A percentile compares a stretch with the other conserved stretches of the same genome.
phyloP scores from a whole-genome alignment of 108 stramenopile genomes.

The Nitzschia sp. region DNA sequence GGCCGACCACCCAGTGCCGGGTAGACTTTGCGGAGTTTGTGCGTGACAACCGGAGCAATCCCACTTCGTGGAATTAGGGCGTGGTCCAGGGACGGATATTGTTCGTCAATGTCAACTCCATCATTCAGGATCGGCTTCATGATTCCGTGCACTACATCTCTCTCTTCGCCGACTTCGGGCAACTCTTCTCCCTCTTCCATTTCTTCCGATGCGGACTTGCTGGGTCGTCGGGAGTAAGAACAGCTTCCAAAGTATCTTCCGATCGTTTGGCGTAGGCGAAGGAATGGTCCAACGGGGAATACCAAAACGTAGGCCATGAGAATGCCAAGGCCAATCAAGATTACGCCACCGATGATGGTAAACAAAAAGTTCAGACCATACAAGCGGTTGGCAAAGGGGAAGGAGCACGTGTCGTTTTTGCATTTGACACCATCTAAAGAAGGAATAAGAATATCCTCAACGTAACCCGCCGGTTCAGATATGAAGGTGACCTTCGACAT shows the following conservation, averaged over 20 bases:
- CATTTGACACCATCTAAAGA: slow-evolving; percentile 32
- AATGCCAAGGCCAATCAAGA: slow-evolving; percentile 38
- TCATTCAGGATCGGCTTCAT: not conserved
- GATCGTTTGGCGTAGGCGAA: not conserved
- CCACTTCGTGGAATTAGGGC: slow-evolving; percentile 15
- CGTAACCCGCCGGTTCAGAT: slow-evolving; percentile 45
- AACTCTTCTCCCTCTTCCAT: not conserved
- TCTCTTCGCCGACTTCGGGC: slow-evolving; percentile 3
- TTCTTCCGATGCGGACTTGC: not conserved
- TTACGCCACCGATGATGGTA: slow-evolving; percentile 45
- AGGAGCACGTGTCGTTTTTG: slow-evolving; percentile 36
- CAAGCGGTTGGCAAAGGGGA: slow-evolving; percentile 25
- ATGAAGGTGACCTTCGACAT: slow-evolving; percentile 40
- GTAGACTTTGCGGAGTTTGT: slow-evolving; percentile 57
- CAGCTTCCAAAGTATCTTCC: not conserved
- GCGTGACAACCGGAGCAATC: slow-evolving; percentile 45
- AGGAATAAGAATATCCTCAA: slow-evolving; percentile 31
- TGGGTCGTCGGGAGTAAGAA: not conserved
- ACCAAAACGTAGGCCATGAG: slow-evolving; percentile 26
- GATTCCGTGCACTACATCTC: not conserved
- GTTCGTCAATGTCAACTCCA: not conserved
- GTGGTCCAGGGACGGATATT: not conserved
- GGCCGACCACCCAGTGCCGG: slow-evolving; percentile 44
- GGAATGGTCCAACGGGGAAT: slow-evolving; percentile 31
- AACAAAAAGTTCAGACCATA: slow-evolving; percentile 34